Conservation (phyloP, 805 yeast genomes). For the Saturnispora hagleri region DNA sequence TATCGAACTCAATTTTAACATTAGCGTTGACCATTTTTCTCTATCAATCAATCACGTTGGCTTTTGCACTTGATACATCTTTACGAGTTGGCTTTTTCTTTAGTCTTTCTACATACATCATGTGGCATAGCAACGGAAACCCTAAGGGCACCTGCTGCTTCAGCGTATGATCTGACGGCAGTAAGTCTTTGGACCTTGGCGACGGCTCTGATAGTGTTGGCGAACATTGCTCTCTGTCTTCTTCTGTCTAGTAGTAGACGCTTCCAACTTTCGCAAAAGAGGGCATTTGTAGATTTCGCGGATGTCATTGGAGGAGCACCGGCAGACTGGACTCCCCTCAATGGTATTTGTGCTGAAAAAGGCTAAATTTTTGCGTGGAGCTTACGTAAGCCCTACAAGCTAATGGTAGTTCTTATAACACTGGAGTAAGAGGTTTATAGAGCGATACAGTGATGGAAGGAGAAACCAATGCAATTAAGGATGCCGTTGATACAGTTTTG, state of each 20-base stretch:
- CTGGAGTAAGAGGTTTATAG: no score
- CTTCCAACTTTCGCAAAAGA: neutral
- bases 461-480: slow-evolving; percentile 9
- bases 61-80: no score
- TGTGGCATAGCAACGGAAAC: slow-evolving; percentile 89
- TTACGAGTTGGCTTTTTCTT: neutral
- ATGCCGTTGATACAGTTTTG: slow-evolving; percentile 26
- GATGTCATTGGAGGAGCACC: neutral
- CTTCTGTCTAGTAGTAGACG: neutral
- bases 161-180: slow-evolving; percentile 81
- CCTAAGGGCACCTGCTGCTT: slow-evolving; percentile 74
- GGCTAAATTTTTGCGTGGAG: neutral
- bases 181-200: slow-evolving; percentile 43
- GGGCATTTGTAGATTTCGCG: neutral
- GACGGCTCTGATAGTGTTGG: slow-evolving; percentile 53
- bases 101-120: slow-evolving; percentile 30
- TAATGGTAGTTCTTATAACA: neutral
- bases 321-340: neutral
- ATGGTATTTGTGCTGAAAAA: neutral
- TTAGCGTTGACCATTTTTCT: no score
- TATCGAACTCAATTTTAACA: no score
- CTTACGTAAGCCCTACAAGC: neutral
- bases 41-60: no score
- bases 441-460: neutral
- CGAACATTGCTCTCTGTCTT: slow-evolving; percentile 36